These are phyloP conservation scores for slime mould (Dictyostelium discoideum) DNA, from an alignment of 78 protist genomes.

Conservation along the genomic window DNA sequence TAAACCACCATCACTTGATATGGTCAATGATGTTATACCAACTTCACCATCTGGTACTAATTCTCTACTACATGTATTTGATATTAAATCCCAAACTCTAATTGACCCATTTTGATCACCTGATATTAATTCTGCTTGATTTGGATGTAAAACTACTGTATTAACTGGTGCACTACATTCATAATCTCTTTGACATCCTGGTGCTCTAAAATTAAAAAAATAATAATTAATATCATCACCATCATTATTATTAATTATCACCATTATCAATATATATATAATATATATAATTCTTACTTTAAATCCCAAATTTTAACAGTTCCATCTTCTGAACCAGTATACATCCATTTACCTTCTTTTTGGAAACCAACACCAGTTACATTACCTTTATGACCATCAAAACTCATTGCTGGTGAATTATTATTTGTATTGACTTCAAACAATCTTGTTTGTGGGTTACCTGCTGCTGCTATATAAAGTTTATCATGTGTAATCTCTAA, in stretches of 20 bases:
- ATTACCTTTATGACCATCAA: slow-evolving; percentile 94
- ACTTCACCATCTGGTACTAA: slow-evolving; percentile 90
- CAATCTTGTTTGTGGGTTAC: slow-evolving; percentile 91
- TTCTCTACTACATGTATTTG: slow-evolving; percentile 86
- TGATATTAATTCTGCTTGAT: slow-evolving; percentile 91
- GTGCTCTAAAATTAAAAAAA: slow-evolving; percentile 51
- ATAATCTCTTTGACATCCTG: slow-evolving; percentile 91
- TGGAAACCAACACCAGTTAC: slow-evolving; percentile 95
- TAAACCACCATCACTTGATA: slow-evolving; percentile 82
- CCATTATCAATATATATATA: not conserved
- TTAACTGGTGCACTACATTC: slow-evolving; percentile 86
- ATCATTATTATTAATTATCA: too few species aligned
- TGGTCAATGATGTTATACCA: slow-evolving; percentile 88
- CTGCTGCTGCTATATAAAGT: slow-evolving; percentile 94
- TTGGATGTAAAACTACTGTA: slow-evolving; percentile 93
- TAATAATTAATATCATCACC: not conserved
- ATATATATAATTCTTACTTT: slow-evolving; percentile 28
- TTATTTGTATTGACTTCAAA: slow-evolving; percentile 84
- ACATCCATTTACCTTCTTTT: slow-evolving; percentile 94
- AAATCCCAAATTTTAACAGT: slow-evolving; percentile 97
- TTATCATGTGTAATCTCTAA: slow-evolving; percentile 94
- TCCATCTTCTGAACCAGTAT: slow-evolving; percentile 95
- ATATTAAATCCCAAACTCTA: slow-evolving; percentile 92
- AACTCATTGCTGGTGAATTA: slow-evolving; percentile 84
- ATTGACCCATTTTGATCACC: slow-evolving; percentile 95